These are phyloP conservation scores for Inonotus hispidus DNA, from an alignment of 1,284 basidiomycete genomes.

Conservation along the genomic window DNA sequence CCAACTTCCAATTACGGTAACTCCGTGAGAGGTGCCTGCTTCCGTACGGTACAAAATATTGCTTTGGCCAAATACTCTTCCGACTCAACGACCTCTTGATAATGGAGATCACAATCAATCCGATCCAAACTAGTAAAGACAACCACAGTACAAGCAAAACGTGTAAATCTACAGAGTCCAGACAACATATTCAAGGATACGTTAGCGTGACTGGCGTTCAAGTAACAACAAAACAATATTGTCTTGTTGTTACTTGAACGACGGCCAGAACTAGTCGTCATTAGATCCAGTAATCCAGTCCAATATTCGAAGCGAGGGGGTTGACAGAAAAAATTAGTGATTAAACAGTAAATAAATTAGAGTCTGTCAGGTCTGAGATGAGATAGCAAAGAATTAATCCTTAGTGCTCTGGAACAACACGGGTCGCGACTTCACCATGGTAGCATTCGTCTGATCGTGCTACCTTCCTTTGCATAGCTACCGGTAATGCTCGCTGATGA, in stretches of 20 bases:
- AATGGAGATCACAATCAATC: not conserved
- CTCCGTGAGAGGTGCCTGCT: no score
- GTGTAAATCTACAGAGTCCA: constrained; percentile 8
- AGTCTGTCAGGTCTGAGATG: not conserved
- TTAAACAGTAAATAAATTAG: not conserved
- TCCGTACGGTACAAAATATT: not conserved
- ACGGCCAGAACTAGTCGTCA: not conserved
- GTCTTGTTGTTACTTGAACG: no score
- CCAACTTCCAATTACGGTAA: not conserved
- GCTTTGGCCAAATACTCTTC: no score
- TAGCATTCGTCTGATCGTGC: constrained; percentile 12
- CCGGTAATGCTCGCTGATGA: not conserved
- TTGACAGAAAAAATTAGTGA: not conserved
- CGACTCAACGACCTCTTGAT: no score
- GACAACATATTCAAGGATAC: not conserved
- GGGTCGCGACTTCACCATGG: not conserved
- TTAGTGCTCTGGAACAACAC: not conserved
- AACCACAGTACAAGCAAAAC: constrained; percentile 5
- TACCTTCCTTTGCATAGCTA: constrained; percentile 12
- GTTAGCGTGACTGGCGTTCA: not conserved
- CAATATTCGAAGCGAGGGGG: not conserved
- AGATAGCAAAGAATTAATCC: not conserved
- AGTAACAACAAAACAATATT: not conserved
- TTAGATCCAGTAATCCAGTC: not conserved
- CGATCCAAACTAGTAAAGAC: not conserved